Evolutionary conservation across 225 moss, liverwort and hornwort species (phyloP), one percentile per base, ranked within the genome.

Genomic region (Antitrichia curtipendula): DNA sequence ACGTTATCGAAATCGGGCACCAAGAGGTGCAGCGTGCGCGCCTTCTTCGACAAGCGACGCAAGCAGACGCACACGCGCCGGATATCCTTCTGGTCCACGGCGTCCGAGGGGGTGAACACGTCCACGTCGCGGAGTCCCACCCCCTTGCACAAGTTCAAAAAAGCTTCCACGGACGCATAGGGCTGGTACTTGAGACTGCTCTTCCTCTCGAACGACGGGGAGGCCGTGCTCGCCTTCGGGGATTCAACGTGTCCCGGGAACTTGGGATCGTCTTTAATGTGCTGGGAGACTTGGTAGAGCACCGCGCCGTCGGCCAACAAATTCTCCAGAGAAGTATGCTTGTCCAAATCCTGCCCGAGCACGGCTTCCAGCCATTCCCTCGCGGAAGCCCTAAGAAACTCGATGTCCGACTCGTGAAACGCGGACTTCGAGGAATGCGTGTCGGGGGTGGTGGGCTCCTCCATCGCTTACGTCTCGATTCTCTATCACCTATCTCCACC

Each of bases 1-100:
- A 98, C 95, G 56, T 98, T 95, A 47, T 98, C 98, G 63, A 96
- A 98, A 88, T 98, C 98, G 41, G 98, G 98, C 41, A 98, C 96
- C 80, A 88, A 88, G 69, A 98, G 91, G 59, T 89, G 91, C 7
- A 93, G 90, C 8, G 79, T 86, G 56, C 98, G 92, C 47, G 94
- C 93, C 76, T 94, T 96, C 92, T 92, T 96, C 40, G 98, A 95
- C 38, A 98, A 91, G 21, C 95, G 89, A 58, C 98, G 91, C 78
- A 98, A 82, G 82, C 93, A 95, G 36, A 96, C 94, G 85, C 98
- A 98, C 45, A 98, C 93, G 47, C 91, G 91, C 50, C 98, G 95
- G 45, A 97, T 94, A 25, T 98, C 98, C 91, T 97, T 98, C 86
- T 92, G 90, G 86, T 98, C 98, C 69, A 97, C 92, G 22, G 93